These are phyloP conservation scores for Rhododendron vialii DNA, from an alignment of 148 eudicot genomes.

Conservation along the genomic window DNA sequence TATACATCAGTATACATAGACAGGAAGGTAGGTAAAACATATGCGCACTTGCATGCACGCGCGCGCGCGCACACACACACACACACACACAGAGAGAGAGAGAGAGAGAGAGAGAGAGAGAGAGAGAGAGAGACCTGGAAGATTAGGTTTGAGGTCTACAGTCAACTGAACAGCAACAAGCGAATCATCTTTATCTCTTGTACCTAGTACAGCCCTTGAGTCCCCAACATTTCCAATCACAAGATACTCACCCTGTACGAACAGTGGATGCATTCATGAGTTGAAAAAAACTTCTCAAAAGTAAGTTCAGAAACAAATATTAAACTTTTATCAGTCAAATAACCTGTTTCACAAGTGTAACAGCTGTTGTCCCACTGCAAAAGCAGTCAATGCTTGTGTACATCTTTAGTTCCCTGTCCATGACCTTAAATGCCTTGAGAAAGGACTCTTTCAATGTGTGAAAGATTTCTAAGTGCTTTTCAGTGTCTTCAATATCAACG, in stretches of 20 bases:
- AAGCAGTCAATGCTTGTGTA: conserved; percentile 72
- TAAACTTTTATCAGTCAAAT: not conserved
- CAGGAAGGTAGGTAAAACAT: not conserved
- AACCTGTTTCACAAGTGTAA: conserved; percentile 87
- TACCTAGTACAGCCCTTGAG: conserved; percentile 85
- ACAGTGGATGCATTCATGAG: conserved; percentile 4
- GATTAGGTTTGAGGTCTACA: conserved; percentile 95
- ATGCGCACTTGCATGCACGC: too few relatives aligned
- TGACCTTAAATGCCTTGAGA: conserved; percentile 78
- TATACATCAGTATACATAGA: not conserved
- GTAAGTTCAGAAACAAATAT: not conserved
- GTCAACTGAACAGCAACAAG: conserved; percentile 83
- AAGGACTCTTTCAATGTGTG: conserved; percentile 70
- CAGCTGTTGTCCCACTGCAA: conserved; percentile 99
- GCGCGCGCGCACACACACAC: not conserved
- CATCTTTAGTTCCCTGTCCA: conserved; percentile 83
- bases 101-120: conserved; percentile 17
- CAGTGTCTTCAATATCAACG: conserved; percentile 39
- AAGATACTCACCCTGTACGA: conserved; percentile 70
- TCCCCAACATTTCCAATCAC: conserved; percentile 91
- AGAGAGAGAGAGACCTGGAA: conserved; percentile 59
- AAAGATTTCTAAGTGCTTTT: conserved; percentile 57
- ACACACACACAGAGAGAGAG: not conserved
- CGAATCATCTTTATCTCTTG: conserved; percentile 56
- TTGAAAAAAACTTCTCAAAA: not conserved